Conservation (phyloP, 129 eudicot genomes). For the Smallanthus sonchifolius region DNA sequence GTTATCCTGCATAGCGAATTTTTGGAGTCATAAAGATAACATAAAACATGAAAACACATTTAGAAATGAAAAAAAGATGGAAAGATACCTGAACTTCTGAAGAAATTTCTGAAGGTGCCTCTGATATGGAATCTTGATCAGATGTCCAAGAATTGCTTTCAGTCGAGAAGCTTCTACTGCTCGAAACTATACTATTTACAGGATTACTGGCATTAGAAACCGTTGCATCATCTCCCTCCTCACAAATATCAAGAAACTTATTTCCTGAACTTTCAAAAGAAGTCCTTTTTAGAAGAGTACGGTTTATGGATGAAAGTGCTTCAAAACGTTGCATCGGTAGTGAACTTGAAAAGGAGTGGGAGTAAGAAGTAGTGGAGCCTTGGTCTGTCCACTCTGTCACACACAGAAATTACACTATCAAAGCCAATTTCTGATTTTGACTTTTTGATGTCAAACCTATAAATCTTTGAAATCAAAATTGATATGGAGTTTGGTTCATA, state of each 20-base stretch:
- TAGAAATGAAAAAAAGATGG: background rate
- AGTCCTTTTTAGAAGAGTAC: constrained; percentile 36
- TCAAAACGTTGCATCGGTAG: constrained; percentile 66
- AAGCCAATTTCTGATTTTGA: background rate
- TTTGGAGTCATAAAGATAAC: background rate
- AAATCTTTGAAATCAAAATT: background rate
- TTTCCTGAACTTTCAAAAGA: constrained; percentile 28
- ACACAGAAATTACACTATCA: background rate
- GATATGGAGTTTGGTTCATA: background rate
- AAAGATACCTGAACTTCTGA: constrained; percentile 49
- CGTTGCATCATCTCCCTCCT: constrained; percentile 31
- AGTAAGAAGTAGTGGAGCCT: constrained; percentile 44
- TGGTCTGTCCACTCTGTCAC: constrained; percentile 66
- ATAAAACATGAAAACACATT: background rate
- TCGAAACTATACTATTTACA: constrained; percentile 30
- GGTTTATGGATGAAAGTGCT: constrained; percentile 60
- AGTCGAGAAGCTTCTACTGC: constrained; percentile 33
- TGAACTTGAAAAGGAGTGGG: constrained; percentile 48
- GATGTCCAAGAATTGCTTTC: constrained; percentile 37
- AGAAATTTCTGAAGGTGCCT: constrained; percentile 33
- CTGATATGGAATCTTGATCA: constrained; percentile 49
- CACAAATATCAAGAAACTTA: constrained; percentile 26
- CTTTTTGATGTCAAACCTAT: background rate
- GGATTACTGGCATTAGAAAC: constrained; percentile 30
- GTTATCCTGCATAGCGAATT: constrained; percentile 31